Evolutionary conservation across 345 rosid genomes (phyloP).

Genomic region (Garcia nutans): DNA sequence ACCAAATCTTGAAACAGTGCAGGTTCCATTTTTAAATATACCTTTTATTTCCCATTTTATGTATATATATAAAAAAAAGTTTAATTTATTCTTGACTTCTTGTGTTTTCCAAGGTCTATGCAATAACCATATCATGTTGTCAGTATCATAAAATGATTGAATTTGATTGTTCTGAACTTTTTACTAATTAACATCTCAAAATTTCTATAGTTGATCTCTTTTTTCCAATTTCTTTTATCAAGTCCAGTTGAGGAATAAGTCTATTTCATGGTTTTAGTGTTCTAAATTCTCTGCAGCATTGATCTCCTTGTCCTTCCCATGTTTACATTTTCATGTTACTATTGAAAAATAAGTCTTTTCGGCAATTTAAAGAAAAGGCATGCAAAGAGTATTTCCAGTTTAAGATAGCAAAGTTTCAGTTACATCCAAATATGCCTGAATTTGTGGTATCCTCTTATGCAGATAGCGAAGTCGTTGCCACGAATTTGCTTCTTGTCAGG

Average conservation of each 20-base stretch:
- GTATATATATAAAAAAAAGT: too few relatives aligned
- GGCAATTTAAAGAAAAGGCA: neutral
- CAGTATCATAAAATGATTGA: neutral
- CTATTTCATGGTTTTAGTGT: neutral
- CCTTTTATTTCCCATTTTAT: neutral
- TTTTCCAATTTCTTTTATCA: too few relatives aligned
- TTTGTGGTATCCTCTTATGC: conserved; percentile 9
- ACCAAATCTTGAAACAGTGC: conserved; percentile 50
- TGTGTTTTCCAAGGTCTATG: neutral
- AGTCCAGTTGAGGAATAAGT: neutral
- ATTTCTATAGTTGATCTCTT: neutral
- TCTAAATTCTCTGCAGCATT: neutral
- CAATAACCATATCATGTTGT: neutral
- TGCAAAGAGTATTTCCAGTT: neutral
- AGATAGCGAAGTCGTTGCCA: conserved; percentile 67
- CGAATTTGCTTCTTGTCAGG: conserved; percentile 85
- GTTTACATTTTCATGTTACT: neutral
- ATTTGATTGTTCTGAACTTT: neutral
- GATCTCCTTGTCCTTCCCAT: neutral
- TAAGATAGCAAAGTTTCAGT: neutral
- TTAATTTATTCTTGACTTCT: neutral
- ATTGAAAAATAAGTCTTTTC: neutral
- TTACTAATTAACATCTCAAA: too few relatives aligned
- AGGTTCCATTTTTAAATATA: conserved; percentile 39
- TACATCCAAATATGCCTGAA: neutral